These are phyloP conservation scores for Scheffersomyces lignicola DNA, from an alignment of 1,139 yeast genomes.

Conservation along the genomic window DNA sequence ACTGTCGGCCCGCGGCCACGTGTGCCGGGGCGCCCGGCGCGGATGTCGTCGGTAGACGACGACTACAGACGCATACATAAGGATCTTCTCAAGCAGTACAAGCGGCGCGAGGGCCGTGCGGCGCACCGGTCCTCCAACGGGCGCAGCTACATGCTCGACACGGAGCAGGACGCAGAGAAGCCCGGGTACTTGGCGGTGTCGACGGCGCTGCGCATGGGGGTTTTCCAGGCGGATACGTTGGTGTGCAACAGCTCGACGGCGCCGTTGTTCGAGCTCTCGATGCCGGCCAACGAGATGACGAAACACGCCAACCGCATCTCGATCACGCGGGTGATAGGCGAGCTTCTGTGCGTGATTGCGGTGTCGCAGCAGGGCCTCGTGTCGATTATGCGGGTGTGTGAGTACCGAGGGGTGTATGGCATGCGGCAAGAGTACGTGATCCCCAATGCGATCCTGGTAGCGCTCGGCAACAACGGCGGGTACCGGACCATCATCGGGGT, in stretches of 20 bases:
- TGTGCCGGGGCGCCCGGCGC: slow-evolving; percentile 4
- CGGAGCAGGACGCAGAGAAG: background rate
- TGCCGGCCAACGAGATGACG: slow-evolving; percentile 39
- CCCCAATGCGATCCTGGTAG: slow-evolving; percentile 38
- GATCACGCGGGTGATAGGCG: slow-evolving; percentile 51
- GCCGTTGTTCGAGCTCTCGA: slow-evolving; percentile 38
- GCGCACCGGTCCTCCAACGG: background rate
- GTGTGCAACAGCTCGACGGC: slow-evolving; percentile 52
- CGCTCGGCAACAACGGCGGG: slow-evolving; percentile 28
- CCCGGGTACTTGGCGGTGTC: slow-evolving; percentile 41
- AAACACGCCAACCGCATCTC: slow-evolving; percentile 52
- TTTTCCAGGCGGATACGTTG: slow-evolving; percentile 52
- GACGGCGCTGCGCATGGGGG: slow-evolving; percentile 40
- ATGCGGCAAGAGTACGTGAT: slow-evolving; percentile 63
- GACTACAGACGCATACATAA: slow-evolving; percentile 36
- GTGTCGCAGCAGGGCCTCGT: slow-evolving; percentile 63
- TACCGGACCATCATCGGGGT: slow-evolving; percentile 36
- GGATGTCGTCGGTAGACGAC: slow-evolving; percentile 31
- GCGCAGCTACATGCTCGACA: background rate
- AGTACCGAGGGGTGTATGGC: slow-evolving; percentile 54
- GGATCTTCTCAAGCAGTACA: slow-evolving; percentile 13
- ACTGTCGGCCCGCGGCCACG: slow-evolving; percentile 1
- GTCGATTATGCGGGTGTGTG: slow-evolving; percentile 56
- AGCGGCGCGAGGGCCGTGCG: background rate
- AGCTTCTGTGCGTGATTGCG: slow-evolving; percentile 52